Percentiles rank a stretch among this genome's conserved stretches.
Evolutionary conservation across 2,329 filamentous ascomycete species (phyloP).

Genomic region (Colletotrichum spaethianum): DNA sequence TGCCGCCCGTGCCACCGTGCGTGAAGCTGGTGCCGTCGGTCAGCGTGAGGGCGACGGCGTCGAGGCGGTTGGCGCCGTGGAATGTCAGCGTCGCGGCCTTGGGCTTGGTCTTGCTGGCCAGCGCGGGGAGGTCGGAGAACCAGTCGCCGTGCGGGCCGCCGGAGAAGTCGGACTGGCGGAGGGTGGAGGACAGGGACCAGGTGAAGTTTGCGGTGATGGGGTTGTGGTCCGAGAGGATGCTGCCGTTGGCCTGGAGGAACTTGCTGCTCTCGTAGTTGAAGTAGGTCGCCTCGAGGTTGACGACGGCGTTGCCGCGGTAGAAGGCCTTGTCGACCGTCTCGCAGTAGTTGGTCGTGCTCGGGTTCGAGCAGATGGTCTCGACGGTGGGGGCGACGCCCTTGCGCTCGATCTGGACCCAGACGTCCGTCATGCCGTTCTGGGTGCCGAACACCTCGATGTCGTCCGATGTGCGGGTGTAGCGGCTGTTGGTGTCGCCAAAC

Average conservation of each 20-base stretch:
- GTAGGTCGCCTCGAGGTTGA: slow-evolving; percentile 61
- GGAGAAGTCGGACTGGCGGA: slow-evolving; percentile 61
- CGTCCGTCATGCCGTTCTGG: slow-evolving; percentile 68
- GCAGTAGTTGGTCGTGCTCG: slow-evolving; percentile 66
- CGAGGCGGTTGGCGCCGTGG: slow-evolving; percentile 63
- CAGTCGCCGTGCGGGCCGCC: slow-evolving; percentile 66
- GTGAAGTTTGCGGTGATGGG: slow-evolving; percentile 71
- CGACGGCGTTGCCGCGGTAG: slow-evolving; percentile 66
- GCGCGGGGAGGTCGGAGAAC: slow-evolving; percentile 67
- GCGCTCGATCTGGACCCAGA: slow-evolving; percentile 71
- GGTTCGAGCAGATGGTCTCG: slow-evolving; percentile 70
- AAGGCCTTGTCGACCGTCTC: slow-evolving; percentile 79
- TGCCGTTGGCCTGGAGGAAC: slow-evolving; percentile 71
- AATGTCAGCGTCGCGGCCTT: slow-evolving; percentile 59
- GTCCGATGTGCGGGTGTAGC: slow-evolving; percentile 71
- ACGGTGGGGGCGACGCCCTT: slow-evolving; percentile 61
- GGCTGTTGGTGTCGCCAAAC: slow-evolving; percentile 76
- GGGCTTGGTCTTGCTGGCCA: slow-evolving; percentile 51
- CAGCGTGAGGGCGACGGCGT: slow-evolving; percentile 64
- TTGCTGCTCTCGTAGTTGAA: slow-evolving; percentile 69
- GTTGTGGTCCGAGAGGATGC: slow-evolving; percentile 75
- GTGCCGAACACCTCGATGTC: slow-evolving; percentile 65
- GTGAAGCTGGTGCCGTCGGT: slow-evolving; percentile 62
- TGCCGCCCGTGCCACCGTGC: slow-evolving; percentile 70
- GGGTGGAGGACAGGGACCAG: slow-evolving; percentile 54